These are phyloP conservation scores for Plasmopara viticola DNA, from an alignment of 352 stramenopile genomes.

Conservation along the genomic window DNA sequence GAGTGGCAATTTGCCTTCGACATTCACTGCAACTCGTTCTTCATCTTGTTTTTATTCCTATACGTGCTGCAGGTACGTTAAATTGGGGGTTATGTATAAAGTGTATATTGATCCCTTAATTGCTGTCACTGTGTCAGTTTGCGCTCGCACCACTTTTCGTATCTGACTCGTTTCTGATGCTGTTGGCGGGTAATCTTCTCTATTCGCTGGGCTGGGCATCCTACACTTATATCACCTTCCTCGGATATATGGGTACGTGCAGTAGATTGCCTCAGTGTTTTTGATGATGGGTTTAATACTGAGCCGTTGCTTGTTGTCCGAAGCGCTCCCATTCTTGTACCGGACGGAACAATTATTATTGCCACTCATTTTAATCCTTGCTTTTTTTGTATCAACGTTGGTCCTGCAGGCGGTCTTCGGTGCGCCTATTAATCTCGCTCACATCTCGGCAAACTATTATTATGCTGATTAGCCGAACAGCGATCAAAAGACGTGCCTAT, in stretches of 20 bases:
- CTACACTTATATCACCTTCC: conserved; percentile 98
- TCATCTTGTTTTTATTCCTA: conserved; percentile 94
- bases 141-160: conserved; percentile 92
- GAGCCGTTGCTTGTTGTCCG: not conserved
- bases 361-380: conserved; percentile 69
- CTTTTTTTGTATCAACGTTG: conserved; percentile 77
- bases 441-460: conserved; percentile 79
- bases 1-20: conserved; percentile 99
- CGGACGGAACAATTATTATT: conserved; percentile 87
- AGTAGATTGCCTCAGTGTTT: not conserved
- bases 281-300: conserved; percentile 1
- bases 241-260: conserved; percentile 90
- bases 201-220: conserved; percentile 91
- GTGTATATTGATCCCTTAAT: not conserved
- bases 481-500: too few relatives aligned
- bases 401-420: conserved; percentile 69
- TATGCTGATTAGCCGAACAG: conserved; percentile 31
- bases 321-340: conserved; percentile 86
- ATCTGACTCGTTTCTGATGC: conserved; percentile 79
- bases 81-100: not conserved
- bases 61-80: conserved; percentile 85
- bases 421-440: conserved; percentile 56
- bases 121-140: conserved; percentile 71
- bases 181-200: conserved; percentile 91
- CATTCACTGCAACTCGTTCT: conserved; percentile 99